These are phyloP conservation scores for Phytophthora cactorum DNA, from an alignment of 352 stramenopile genomes.

Conservation along the genomic window DNA sequence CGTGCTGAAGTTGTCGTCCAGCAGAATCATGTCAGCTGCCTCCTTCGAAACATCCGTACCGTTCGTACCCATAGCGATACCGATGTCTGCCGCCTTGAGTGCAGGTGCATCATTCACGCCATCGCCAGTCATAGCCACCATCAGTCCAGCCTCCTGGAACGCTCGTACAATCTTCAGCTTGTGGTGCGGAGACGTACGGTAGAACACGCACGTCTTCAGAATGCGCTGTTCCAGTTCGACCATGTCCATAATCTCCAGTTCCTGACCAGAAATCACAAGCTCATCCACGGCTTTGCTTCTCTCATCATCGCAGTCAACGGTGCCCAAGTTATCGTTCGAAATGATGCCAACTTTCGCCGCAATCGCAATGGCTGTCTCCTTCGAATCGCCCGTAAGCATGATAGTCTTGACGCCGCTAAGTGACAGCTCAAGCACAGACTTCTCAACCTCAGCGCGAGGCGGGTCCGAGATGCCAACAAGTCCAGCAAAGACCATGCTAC, in stretches of 20 bases:
- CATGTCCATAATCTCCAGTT: slow-evolving; percentile 93
- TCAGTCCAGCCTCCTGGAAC: slow-evolving; percentile 83
- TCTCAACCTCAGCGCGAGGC: slow-evolving; percentile 68
- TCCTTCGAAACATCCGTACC: slow-evolving; percentile 98
- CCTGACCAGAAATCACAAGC: slow-evolving; percentile 82
- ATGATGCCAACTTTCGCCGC: slow-evolving; percentile 95
- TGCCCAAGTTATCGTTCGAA: slow-evolving; percentile 42
- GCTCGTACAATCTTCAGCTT: slow-evolving; percentile 97
- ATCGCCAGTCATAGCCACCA: slow-evolving; percentile 99
- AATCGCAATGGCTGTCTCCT: slow-evolving; percentile 96
- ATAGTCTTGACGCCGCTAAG: slow-evolving; percentile 74
- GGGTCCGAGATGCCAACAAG: slow-evolving; percentile 93
- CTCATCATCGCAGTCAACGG: slow-evolving; percentile 40
- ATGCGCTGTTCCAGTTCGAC: slow-evolving; percentile 84
- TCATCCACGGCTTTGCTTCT: slow-evolving; percentile 39
- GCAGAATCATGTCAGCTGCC: slow-evolving; percentile 96
- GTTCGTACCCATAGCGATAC: slow-evolving; percentile 98
- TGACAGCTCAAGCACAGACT: slow-evolving; percentile 63
- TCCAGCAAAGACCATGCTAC: slow-evolving; percentile 91
- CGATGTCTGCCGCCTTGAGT: slow-evolving; percentile 96
- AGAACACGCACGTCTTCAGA: slow-evolving; percentile 94
- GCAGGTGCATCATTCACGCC: slow-evolving; percentile 99
- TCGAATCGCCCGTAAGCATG: slow-evolving; percentile 96
- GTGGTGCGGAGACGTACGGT: slow-evolving; percentile 94
- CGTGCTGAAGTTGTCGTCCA: slow-evolving; percentile 96